A percentile compares a stretch with the other conserved stretches of the same genome.
Evolutionary conservation across 352 stramenopile genomes (phyloP).

Genomic region (Pythium oligandrum): DNA sequence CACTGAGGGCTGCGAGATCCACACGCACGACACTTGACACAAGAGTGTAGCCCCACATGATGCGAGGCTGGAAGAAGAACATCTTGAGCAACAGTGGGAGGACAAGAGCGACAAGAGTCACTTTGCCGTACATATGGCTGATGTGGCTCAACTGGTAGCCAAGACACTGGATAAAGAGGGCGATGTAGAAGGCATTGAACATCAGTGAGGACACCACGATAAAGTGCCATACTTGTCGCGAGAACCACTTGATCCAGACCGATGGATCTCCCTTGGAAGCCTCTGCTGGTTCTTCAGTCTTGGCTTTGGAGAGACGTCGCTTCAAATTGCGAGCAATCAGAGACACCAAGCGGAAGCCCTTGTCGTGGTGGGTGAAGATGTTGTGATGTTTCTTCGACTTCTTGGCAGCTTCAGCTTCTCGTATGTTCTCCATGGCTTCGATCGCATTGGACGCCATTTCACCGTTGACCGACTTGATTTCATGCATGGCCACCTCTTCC

Average conservation of each 20-base stretch:
- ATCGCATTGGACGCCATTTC: conserved; percentile 2
- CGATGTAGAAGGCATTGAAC: conserved; percentile 1
- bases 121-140: neutral
- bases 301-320: neutral
- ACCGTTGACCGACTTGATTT: conserved; percentile 1
- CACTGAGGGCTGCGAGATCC: neutral
- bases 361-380: neutral
- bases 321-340: neutral
- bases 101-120: neutral
- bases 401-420: neutral
- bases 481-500: conserved; percentile 1
- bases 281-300: neutral
- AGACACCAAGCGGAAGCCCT: neutral
- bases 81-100: neutral
- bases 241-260: neutral
- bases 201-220: neutral
- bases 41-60: neutral
- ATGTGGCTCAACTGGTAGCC: neutral
- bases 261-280: neutral
- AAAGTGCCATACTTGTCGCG: neutral
- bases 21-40: conserved; percentile 2
- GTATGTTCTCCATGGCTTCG: conserved; percentile 1
- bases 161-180: neutral
- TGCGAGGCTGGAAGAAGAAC: neutral
- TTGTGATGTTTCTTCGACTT: neutral